Base-by-base conservation (phyloP, 352 stramenopile genomes). In the Globisporangium takayamanum region DNA sequence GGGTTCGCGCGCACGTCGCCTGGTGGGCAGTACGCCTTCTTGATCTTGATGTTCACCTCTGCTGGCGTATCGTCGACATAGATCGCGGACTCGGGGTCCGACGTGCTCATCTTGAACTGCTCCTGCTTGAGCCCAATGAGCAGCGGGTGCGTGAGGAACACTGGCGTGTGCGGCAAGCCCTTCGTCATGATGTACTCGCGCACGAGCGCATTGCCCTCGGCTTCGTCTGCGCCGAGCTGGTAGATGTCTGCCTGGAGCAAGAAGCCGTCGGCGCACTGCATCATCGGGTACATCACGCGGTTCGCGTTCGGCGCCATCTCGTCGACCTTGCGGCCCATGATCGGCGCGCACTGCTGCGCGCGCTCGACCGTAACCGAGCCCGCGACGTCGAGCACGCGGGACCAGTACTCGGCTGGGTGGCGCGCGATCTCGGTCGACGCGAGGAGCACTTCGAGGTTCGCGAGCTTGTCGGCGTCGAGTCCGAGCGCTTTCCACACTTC, bases 61-160 rank as follows among this genome's bases (percentile, higher is more conserved):
- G 92, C 89, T 16, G 73, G 74, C 16, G 87, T 89, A 78, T 99
- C 96, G 69, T 99, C 97, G 80, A 99, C 97, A 73, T 99, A 99
- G 63, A 99, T 97, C 33, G 91, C 90, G 48, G 84, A 97, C 76
- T 99, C 96, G 14, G 97, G 92, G 87, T 99, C 96, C 50, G 89
- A 98, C 74, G 98, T 99, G 68, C 80, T 98, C 97, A 99, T 99
- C 84, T 99, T 99, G 69, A 97, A 90, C 80, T 99, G 97, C 16
- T 97, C 97, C 70, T 98, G 95, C 78, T 99, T 99, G 22, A 99
- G 74, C 0, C 97, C 97, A 53, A 97, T 95, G 25, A 99, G 80
- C 89, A 99, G 97, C 64, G 98, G 96, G 80, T 99, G 97, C 59
- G 82, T 89, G 15, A 99, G 76, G 69, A 99, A 99, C 22, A 98